Percentiles rank a stretch among this genome's conserved stretches.
Evolutionary conservation across 352 stramenopile species (phyloP).

Genomic region (Pythium volutum): DNA sequence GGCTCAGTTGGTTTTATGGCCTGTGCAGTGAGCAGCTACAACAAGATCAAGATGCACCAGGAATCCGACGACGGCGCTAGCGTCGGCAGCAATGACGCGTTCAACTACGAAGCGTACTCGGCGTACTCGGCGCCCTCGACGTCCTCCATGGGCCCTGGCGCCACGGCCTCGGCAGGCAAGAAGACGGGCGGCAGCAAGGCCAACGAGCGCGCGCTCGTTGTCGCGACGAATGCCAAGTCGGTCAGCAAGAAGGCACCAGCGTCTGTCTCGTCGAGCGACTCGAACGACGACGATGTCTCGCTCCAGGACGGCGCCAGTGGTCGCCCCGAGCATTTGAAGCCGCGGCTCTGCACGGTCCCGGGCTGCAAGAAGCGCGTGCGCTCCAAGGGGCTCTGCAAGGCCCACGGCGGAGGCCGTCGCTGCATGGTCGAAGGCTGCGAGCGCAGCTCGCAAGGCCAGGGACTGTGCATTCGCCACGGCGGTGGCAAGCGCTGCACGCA

Average conservation of each 20-base stretch:
- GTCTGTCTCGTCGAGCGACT: conserved; percentile 11
- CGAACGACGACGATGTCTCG: conserved; percentile 6
- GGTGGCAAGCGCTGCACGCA: conserved; percentile 82
- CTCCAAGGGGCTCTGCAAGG: conserved; percentile 84
- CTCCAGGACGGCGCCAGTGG: conserved; percentile 6
- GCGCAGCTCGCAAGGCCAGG: conserved; percentile 76
- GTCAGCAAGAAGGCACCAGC: conserved; percentile 8
- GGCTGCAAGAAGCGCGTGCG: conserved; percentile 83
- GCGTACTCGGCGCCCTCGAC: conserved; percentile 12
- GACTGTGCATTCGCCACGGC: conserved; percentile 86
- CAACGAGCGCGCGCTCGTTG: conserved; percentile 10
- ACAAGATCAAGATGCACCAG: conserved; percentile 29
- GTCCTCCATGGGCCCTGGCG: not conserved
- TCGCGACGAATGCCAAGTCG: conserved; percentile 19
- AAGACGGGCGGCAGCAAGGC: not conserved
- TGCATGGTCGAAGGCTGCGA: conserved; percentile 85
- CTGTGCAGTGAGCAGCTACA: conserved; percentile 41
- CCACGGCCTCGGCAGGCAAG: not conserved
- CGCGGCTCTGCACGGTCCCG: conserved; percentile 76
- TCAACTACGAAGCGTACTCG: conserved; percentile 28
- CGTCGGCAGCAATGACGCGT: conserved; percentile 16
- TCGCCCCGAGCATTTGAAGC: conserved; percentile 70
- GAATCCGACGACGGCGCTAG: conserved; percentile 17
- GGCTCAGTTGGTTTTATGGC: conserved; percentile 62
- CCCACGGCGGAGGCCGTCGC: conserved; percentile 68